A percentile compares a stretch with the other conserved stretches of the same genome.
phyloP scores from a whole-genome alignment of 352 stramenopile species.

The Achlya hypogyna region DNA sequence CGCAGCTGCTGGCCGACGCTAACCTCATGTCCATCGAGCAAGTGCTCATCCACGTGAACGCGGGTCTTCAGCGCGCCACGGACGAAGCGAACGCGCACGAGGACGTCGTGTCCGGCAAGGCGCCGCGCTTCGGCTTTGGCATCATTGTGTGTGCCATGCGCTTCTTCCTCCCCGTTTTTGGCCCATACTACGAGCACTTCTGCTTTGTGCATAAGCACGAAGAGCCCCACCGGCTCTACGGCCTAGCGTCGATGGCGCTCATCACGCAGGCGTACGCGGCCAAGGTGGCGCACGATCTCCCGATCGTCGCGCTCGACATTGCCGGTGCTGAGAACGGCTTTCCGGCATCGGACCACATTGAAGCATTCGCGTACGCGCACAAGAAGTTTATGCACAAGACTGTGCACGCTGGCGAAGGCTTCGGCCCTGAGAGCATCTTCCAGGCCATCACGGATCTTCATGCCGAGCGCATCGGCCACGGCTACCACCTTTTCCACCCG shows the following conservation, averaged over 20 bases:
- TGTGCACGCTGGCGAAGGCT: slow-evolving; percentile 80
- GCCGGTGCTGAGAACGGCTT: slow-evolving; percentile 72
- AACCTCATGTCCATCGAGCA: slow-evolving; percentile 58
- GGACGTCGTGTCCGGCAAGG: slow-evolving; percentile 39
- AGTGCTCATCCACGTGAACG: slow-evolving; percentile 58
- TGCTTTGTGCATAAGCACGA: slow-evolving; percentile 70
- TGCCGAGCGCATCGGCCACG: slow-evolving; percentile 78
- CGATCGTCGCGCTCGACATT: slow-evolving; percentile 82
- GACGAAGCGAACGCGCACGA: slow-evolving; percentile 57
- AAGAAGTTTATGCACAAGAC: slow-evolving; percentile 86
- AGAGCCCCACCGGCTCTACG: slow-evolving; percentile 63
- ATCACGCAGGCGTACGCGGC: slow-evolving; percentile 71
- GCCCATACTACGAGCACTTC: slow-evolving; percentile 78
- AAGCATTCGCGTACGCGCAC: slow-evolving; percentile 78
- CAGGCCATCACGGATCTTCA: slow-evolving; percentile 79
- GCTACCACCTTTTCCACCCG: slow-evolving; percentile 72
- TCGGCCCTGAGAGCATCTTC: slow-evolving; percentile 83
- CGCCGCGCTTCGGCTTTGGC: slow-evolving; percentile 65
- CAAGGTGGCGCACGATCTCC: slow-evolving; percentile 50
- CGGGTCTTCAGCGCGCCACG: slow-evolving; percentile 47
- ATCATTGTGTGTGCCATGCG: slow-evolving; percentile 87
- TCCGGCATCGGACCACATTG: slow-evolving; percentile 65
- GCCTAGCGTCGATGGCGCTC: slow-evolving; percentile 70
- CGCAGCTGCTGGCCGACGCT: slow-evolving; percentile 62
- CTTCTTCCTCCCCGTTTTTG: slow-evolving; percentile 73